Conservation (phyloP, 306 rosid species). For the Citrullus mucosospermus region DNA sequence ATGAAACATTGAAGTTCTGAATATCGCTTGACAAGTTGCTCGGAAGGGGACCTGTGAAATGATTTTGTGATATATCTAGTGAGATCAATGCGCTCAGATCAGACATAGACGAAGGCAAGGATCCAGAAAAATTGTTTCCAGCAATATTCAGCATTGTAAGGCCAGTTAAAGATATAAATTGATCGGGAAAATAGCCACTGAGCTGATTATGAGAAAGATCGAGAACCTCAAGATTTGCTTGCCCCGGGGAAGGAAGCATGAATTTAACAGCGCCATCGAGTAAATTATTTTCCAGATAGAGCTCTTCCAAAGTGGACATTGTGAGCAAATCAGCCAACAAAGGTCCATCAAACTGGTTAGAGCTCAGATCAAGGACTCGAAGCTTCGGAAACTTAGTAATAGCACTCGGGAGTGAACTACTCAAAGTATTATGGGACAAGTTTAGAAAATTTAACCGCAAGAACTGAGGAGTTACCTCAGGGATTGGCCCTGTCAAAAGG, state of each 20-base stretch:
- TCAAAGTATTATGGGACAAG: constrained; percentile 59
- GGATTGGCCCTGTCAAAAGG: constrained; percentile 60
- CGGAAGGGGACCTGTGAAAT: constrained; percentile 82
- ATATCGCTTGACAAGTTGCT: constrained; percentile 46
- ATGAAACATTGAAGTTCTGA: constrained; percentile 58
- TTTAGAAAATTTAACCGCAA: constrained; percentile 67
- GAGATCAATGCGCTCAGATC: constrained; percentile 42
- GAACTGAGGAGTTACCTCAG: constrained; percentile 75
- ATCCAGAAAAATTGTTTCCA: constrained; percentile 79
- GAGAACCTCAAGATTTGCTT: constrained; percentile 58
- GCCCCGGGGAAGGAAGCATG: constrained; percentile 32
- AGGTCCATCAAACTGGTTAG: constrained; percentile 57
- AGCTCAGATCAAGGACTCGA: constrained; percentile 73
- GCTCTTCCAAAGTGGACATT: constrained; percentile 73
- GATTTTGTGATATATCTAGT: constrained; percentile 67
- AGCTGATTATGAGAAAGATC: constrained; percentile 79
- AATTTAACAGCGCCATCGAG: constrained; percentile 50
- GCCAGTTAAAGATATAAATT: constrained; percentile 44
- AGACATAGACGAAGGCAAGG: constrained; percentile 71
- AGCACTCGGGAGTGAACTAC: constrained; percentile 48
- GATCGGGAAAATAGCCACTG: constrained; percentile 73
- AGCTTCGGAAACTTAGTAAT: constrained; percentile 76
- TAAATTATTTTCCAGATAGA: constrained; percentile 60
- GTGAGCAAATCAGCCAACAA: constrained; percentile 42
- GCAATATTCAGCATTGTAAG: constrained; percentile 65